Percentiles rank a stretch among this genome's conserved stretches.
Conservation (phyloP, 495 filamentous ascomycete species). For the Daldinia grandis region DNA sequence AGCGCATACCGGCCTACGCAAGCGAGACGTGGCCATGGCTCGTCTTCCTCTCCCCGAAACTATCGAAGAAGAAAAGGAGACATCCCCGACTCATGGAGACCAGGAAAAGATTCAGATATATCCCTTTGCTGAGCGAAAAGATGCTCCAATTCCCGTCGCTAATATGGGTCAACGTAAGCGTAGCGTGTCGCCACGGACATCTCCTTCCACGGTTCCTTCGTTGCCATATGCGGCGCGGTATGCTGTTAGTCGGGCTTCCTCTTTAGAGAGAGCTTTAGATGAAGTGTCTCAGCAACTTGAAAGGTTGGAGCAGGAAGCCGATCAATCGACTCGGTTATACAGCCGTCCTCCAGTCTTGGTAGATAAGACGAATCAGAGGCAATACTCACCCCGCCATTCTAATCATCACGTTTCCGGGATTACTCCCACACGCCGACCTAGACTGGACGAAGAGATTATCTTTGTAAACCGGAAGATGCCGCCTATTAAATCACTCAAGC, state of each 20-base stretch:
- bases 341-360: constrained; percentile 15
- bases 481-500: constrained; percentile 5
- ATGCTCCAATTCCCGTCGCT: neutral
- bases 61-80: constrained; percentile 48
- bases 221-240: constrained; percentile 48
- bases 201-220: constrained; percentile 35
- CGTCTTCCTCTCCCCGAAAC: constrained; percentile 39
- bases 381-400: constrained; percentile 1
- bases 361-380: constrained; percentile 30
- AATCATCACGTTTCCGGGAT: neutral
- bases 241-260: constrained; percentile 45
- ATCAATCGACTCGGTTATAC: constrained; percentile 1
- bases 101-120: constrained; percentile 9
- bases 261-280: constrained; percentile 50
- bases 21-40: constrained; percentile 28
- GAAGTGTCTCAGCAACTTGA: constrained; percentile 49
- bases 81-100: constrained; percentile 9
- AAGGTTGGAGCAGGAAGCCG: constrained; percentile 39
- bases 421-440: constrained; percentile 22
- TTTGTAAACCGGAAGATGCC: constrained; percentile 39
- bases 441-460: constrained; percentile 31
- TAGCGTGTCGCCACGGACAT: constrained; percentile 19
- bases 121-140: neutral
- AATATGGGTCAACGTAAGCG: constrained; percentile 9
- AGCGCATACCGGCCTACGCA: constrained; percentile 28